Evolutionary conservation across 768 basidiomycete species (phyloP), one percentile per base, ranked within the genome.

Genomic region (Amanita jacksonii): DNA sequence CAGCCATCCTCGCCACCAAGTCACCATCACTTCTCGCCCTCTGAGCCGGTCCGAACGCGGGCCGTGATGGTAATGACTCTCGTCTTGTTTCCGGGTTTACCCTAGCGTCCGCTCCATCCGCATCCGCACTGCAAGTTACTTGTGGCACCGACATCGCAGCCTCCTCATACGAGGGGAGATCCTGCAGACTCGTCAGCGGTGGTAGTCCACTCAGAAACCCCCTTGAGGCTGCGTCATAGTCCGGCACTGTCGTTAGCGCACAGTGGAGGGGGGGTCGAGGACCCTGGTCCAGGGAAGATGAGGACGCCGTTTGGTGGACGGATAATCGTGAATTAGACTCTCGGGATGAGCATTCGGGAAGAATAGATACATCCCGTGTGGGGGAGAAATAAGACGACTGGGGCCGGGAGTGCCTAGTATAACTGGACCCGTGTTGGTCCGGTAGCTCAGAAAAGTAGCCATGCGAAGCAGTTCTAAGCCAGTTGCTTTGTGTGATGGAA

Each of bases 191-290:
- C 54, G 72, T 72, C 55, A 91, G 61, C 12, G 94, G 91, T 8
- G 85, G 80, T n/a, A 93, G 81, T 4, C 92, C 91, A 5, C 92
- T 92, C 20, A 93, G 71, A 62, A 93, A 94, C 5, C 91, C 92
- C 10, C 84, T 69, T 49, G 82, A 78, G 2, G 93, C 89, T 36
- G 87, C 72, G 15, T 73, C 73, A 60, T 98, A 98, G 51, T 86
- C 79, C 1, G 94, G 94, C 13, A 96, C 86, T 66, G 73, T 77
- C 51, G 74, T 85, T 54, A 77, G 81, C 37, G 77, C 76, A 8
- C 44, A 20, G 3, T 12, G 24, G 13, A 40, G 23, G 41, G 30
- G n/a, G n/a, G n/a, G n/a, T n/a, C n/a, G n/a, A n/a, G n/a, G n/a
- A n/a, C n/a, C n/a, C n/a, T n/a, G n/a, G n/a, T n/a, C n/a, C n/a